Evolutionary conservation across 805 yeast species (phyloP).

Genomic region (Lipomyces spencermartinsiae): DNA sequence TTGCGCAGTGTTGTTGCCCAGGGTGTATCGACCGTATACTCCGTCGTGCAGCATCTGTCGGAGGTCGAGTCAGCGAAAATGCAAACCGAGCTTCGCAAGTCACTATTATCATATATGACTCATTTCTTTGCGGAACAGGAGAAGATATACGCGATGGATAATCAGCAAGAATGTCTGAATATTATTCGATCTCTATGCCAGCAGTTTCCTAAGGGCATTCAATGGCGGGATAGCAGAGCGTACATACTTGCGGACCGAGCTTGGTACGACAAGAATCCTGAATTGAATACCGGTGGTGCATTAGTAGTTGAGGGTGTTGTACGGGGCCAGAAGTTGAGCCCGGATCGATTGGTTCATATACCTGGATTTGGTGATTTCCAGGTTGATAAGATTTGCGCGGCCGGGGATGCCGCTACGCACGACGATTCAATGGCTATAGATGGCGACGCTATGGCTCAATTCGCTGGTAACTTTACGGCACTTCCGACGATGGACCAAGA

Average conservation of each 20-base stretch:
- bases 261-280: conserved; percentile 50
- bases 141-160: conserved; percentile 73
- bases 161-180: conserved; percentile 69
- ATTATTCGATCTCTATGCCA: conserved; percentile 81
- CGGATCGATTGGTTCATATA: conserved; percentile 79
- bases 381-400: conserved; percentile 64
- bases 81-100: conserved; percentile 71
- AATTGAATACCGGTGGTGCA: conserved; percentile 17
- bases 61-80: conserved; percentile 72
- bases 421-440: conserved; percentile 43
- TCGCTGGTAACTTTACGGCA: conserved; percentile 32
- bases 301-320: conserved; percentile 73
- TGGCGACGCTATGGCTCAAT: conserved; percentile 32
- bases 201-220: conserved; percentile 79
- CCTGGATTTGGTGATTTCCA: conserved; percentile 92
- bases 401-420: conserved; percentile 47
- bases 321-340: conserved; percentile 74
- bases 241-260: conserved; percentile 79
- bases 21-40: conserved; percentile 83
- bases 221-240: conserved; percentile 94
- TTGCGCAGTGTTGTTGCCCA: conserved; percentile 88
- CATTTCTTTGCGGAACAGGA: conserved; percentile 85
- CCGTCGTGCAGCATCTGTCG: conserved; percentile 77
- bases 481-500: conserved; percentile 44
- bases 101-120: conserved; percentile 67